Base-by-base conservation (phyloP, 257 asterid genomes). In the Solanum corneliomulleri region DNA sequence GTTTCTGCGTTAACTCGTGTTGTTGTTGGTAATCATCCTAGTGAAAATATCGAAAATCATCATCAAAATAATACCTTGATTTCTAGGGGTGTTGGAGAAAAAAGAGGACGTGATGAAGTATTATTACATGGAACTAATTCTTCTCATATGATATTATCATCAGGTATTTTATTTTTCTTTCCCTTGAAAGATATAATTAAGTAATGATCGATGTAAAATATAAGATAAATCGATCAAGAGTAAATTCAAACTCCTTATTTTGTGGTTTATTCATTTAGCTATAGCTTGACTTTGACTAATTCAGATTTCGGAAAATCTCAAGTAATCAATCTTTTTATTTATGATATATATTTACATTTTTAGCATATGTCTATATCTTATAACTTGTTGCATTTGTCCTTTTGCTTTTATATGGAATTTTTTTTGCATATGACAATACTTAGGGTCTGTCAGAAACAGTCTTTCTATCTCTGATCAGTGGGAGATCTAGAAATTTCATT, bases 1-100 rank as follows among this genome's bases (percentile, higher is more conserved):
- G 98, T 96, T 27, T 94, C 94, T 2, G 98, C 98, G 64, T 77
- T 94, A 80, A 85, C 92, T 31, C 92, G 89, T 66, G 99, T 96
- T 33, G 93, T 96, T 56, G 94, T 95, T 86, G 92, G 82, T 37
- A 6, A 37, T 15, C 60, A 27, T 7, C 18, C 7, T 77, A 14
- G 9, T 25, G 39, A 77, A 44, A 77, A 41, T 75, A 37, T 49
- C 14, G 58, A 29, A 75, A 31, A 31, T 68, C 39, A 23, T 47
- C 25, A 39, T 47, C 25, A 39, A 23, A 23, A 41, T 21, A 2
- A 4, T 72, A 16, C 62, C 0, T 18, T 11, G 0, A 7, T 83
- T 83, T 42, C 84, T 37, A 70, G 49, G 41, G 83, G 85, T 37
- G 88, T 86, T 84, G 92, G 91, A 37, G 90, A 76, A 60, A 93